Base-by-base conservation (phyloP, 148 eudicot species). In the Limonium bicolor region DNA sequence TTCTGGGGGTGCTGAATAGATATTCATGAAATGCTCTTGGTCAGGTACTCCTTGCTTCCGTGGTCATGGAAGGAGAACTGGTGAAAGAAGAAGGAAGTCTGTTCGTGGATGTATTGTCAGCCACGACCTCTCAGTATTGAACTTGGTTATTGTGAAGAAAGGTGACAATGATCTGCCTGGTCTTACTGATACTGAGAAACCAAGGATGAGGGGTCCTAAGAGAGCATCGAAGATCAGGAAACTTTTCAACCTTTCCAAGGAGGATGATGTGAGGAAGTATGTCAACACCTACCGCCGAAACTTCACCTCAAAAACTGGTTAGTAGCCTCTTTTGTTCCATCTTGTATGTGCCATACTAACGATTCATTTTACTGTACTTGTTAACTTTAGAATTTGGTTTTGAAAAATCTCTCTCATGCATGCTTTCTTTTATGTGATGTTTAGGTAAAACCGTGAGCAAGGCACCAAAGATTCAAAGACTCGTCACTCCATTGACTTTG, bases 161-260 rank as follows among this genome's bases (percentile, higher is more conserved):
- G 94, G 94, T 58, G 94, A 84, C 27, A 73, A 69, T 57, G 94
- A 84, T 34, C 79, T 84, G 2, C 94, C 94, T 17, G 94, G 94
- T 0, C 55, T 84, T 8, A 84, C 88, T 26, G 94, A 84, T 52
- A 54, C 61, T 29, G 94, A 84, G 70, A 84, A 84, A 48, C 88
- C 94, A 48, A 79, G 94, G 63, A 84, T 84, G 94, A 84, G 94
- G 56, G 94, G 88, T 41, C 94, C 94, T 15, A 84, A 84, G 71
- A 84, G 94, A 63, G 88, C 94, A 30, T 84, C 94, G 9, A 84
- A 79, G 75, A 84, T 84, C 63, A 61, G 88, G 20, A 84, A 84
- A 68, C 94, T 84, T 47, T 84, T 84, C 50, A 80, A 84, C 77
- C 78, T 84, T 17, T 59, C 74, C 36, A 84, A 84, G 67, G 81